Base-by-base conservation (phyloP, 148 eudicot species). In the Vaccinium corymbosum region DNA sequence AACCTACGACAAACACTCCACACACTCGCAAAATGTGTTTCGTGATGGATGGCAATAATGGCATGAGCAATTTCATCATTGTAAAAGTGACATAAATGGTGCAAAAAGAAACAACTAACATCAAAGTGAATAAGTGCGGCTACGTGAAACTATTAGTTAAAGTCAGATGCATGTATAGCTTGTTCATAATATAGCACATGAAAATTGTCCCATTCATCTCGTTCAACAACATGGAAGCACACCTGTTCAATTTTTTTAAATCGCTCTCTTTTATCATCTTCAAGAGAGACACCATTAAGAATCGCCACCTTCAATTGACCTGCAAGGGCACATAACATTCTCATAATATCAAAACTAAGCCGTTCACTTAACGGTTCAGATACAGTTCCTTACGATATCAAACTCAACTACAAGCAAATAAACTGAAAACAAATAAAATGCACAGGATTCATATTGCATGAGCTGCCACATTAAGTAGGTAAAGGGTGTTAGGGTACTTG, bases 201-300 rank as follows among this genome's bases (percentile, higher is more conserved):
- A 4, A 51, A 42, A 38, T 27, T 82, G 25, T 53, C 20, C 66
- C 22, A 9, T 20, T 71, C 19, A 52, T 52, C 55, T 71, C 57
- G 14, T 14, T 17, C 12, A 71, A 32, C 16, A 14, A 50, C 61
- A 77, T 50, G 78, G 84, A 72, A 84, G 84, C 66, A 83, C 17
- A 92, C 99, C 99, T 96, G 99, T 86, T 93, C 89, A 90, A 94
- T 92, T 83, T 92, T 91, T 89, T 97, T 97, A 81, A 97, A 94
- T 62, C 93, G 87, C 32, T 94, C 98, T 82, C 96, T 91, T 86
- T 93, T 92, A 80, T 92, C 95, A 89, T 94, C 98, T 83, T 94
- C 98, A 80, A 97, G 99, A 77, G 98, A 91, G 72, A 97, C 91
- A 85, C 99, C 99, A 88, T 86, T 89, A 2, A 97, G 91, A 84